Base-by-base conservation (phyloP, 2,329 filamentous ascomycete species). In the Colletotrichum sp. region DNA sequence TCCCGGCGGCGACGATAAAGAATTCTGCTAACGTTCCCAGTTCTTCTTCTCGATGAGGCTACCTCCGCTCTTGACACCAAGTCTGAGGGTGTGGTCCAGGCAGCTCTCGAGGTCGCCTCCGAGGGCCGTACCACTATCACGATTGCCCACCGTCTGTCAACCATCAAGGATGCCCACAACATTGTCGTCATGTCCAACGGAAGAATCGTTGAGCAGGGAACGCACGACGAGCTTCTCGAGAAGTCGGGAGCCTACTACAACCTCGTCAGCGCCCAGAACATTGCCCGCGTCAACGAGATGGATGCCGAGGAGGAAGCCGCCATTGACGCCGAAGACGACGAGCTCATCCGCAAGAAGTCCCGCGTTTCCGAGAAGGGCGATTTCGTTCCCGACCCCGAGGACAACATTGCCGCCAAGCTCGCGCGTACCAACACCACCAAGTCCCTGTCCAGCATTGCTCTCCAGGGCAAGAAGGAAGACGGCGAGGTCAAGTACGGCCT, bases 31-130 rank as follows among this genome's bases (percentile, higher is more conserved):
- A 79, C 80, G 71, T 26, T 63, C 16, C 44, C 79, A 89, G 87
- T 99, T 81, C 89, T 99, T 2, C 90, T 99, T 1, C 92, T 99
- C 7, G 97, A 99, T 79, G 97, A 99, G 84, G 97, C 97, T 7
- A 99, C 97, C 1, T 97, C 95, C 49, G 96, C 96, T 6, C 90
- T 99, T 1, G 97, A 99, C 82, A 98, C 96, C 26, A 96, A 97
- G 82, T 98, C 95, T 1, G 97, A 99, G 86, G 96, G 95, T 62
- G 94, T 98, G 12, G 96, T 99, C 2, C 97, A 99, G 84, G 95
- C 95, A 57, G 97, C 97, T 21, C 90, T 99, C 10, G 96, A 99
- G 80, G 94, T 92, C 66, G 97, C 96, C 30, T 91, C 96, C 2
- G 90, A 94, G 78, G 96, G 96, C 28, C 92, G 97, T 70, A 99